phyloP scores from a whole-genome alignment of 169 alveolate genomes.

The Plasmodium vivax region DNA sequence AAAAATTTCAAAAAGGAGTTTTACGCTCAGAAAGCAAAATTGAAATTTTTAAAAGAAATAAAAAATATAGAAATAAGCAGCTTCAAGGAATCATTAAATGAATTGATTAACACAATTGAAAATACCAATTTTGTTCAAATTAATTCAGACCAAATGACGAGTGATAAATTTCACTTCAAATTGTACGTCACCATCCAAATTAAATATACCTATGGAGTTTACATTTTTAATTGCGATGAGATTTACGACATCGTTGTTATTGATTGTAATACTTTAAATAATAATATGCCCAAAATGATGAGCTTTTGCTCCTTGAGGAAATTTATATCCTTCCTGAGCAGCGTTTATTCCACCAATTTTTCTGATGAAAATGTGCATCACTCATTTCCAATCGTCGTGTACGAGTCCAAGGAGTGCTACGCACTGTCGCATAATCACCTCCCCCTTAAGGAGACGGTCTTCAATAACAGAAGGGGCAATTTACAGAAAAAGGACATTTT shows the following conservation, averaged over 20 bases:
- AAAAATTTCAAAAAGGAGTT: constrained; percentile 47
- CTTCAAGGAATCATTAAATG: constrained; percentile 66
- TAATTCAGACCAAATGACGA: background rate
- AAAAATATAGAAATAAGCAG: constrained; percentile 53
- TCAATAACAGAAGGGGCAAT: background rate
- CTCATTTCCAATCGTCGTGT: constrained; percentile 49
- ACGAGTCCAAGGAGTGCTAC: constrained; percentile 63
- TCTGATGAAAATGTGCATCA: constrained; percentile 23
- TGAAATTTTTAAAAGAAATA: constrained; percentile 69
- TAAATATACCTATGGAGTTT: constrained; percentile 31
- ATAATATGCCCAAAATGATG: constrained; percentile 60
- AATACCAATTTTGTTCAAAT: constrained; percentile 31
- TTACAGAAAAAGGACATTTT: constrained; percentile 3
- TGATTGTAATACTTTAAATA: constrained; percentile 48
- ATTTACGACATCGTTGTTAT: constrained; percentile 55
- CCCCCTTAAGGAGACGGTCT: constrained; percentile 1
- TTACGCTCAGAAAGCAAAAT: constrained; percentile 10
- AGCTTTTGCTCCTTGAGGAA: constrained; percentile 48
- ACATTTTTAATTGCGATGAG: constrained; percentile 62
- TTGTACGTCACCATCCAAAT: constrained; percentile 51
- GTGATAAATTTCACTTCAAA: constrained; percentile 42
- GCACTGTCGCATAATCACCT: constrained; percentile 38
- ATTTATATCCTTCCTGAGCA: constrained; percentile 50
- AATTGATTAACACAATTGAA: constrained; percentile 50
- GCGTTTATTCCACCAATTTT: constrained; percentile 23